Base-by-base conservation (phyloP, 441 rosid species). In the Pelargonium fulgidum region DNA sequence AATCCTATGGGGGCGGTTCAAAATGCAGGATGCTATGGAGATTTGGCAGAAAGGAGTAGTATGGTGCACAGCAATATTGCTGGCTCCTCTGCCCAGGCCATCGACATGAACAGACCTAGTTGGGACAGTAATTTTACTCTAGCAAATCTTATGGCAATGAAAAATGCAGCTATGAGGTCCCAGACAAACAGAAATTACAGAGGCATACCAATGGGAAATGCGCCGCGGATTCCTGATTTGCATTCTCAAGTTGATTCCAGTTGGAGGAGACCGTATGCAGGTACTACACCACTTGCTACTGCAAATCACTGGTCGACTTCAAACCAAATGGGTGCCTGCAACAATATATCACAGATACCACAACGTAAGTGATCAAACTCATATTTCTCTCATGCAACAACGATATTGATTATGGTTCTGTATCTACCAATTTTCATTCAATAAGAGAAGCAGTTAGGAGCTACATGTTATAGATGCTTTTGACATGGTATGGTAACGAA, bases 361-460 rank as follows among this genome's bases (percentile, higher is more conserved):
- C 80, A 67, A 22, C 72, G 92, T 85, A 77, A 84, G 90, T 80
- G 36, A 62, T 70, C 62, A 42, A 41, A 45, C 44, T 44, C 62
- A 2, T 70, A 9, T 50, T 68, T 11, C 63, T 19, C 17, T 72
- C 33, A 48, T 76, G 70, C 67, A 64, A 42, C 29, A 44, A 1
- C 22, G 56, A 62, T 66, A 71, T 13, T 6, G 2, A 33, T 14
- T 59, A 26, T 22, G 39, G n/a, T 59, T 26, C 26, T 67, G 26
- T 62, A 22, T 62, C 54, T 69, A 59, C 71, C 41, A 8, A 13
- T 7, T 10, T 44, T 22, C 58, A 11, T 13, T 59, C 33, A 62
- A 62, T 24, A 26, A 14, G 4, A 62, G 16, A 62, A 45, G 4
- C 3, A 45, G 11, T 45, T 45, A 45, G 50, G 50, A 45, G 50